Evolutionary conservation across 768 basidiomycete genomes (phyloP).

Genomic region (Holtermanniella nyarrowii): DNA sequence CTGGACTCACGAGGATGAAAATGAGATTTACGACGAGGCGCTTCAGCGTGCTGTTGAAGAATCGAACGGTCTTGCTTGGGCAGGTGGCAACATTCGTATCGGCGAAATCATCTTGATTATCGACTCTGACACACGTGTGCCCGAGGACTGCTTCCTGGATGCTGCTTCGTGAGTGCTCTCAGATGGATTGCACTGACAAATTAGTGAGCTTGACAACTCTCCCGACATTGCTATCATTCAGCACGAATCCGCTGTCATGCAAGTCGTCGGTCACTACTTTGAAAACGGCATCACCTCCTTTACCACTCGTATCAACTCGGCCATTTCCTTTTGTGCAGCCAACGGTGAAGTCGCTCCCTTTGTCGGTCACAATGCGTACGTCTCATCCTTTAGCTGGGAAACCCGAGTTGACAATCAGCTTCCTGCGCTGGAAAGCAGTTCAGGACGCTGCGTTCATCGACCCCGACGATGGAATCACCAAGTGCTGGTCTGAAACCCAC

Average conservation of each 20-base stretch:
- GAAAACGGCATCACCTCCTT: slow-evolving; percentile 83
- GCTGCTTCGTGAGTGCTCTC: slow-evolving; percentile 69
- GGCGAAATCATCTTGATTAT: slow-evolving; percentile 59
- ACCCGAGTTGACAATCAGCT: slow-evolving; percentile 43
- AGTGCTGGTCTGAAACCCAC: slow-evolving; percentile 73
- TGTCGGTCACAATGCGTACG: slow-evolving; percentile 30
- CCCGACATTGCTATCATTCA: slow-evolving; percentile 42
- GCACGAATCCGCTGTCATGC: slow-evolving; percentile 85
- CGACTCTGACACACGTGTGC: slow-evolving; percentile 69
- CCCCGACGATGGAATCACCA: slow-evolving; percentile 52
- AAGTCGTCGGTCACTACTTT: slow-evolving; percentile 79
- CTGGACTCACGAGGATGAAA: slow-evolving; percentile 59
- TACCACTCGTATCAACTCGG: slow-evolving; percentile 65
- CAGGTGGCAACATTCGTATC: slow-evolving; percentile 60
- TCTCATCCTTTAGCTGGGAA: not conserved
- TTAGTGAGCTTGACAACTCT: slow-evolving; percentile 61
- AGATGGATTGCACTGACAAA: not conserved
- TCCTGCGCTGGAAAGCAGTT: slow-evolving; percentile 76
- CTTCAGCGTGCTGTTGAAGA: slow-evolving; percentile 62
- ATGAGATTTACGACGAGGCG: slow-evolving; percentile 57
- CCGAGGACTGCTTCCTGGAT: slow-evolving; percentile 81
- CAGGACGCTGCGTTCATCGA: slow-evolving; percentile 72
- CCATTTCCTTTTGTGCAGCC: slow-evolving; percentile 39
- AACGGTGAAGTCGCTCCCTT: slow-evolving; percentile 35
- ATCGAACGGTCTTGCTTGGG: slow-evolving; percentile 57